Conservation (phyloP, 768 basidiomycete genomes). For the Pulveroboletus sp. region DNA sequence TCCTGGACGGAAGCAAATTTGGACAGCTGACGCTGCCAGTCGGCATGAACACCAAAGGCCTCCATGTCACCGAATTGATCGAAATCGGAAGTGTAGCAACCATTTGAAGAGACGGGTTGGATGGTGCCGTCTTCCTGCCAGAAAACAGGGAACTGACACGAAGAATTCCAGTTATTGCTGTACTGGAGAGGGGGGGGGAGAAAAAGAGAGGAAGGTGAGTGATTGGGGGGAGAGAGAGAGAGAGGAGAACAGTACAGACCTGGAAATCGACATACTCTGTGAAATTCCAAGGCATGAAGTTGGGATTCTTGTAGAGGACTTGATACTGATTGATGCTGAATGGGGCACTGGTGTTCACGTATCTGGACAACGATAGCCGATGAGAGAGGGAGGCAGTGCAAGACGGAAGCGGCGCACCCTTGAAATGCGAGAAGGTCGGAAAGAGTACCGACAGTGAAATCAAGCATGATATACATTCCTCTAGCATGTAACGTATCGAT, state of each 20-base stretch:
- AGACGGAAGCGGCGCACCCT: slow-evolving; percentile 47
- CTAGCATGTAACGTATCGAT: slow-evolving; percentile 74
- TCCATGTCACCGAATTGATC: slow-evolving; percentile 98
- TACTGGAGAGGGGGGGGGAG: slow-evolving; percentile 36
- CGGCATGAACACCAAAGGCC: slow-evolving; percentile 93
- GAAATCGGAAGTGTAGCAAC: slow-evolving; percentile 81
- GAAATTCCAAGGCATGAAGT: slow-evolving; percentile 82
- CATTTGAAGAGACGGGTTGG: slow-evolving; percentile 46
- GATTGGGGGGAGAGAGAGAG: background rate
- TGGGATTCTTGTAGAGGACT: slow-evolving; percentile 68
- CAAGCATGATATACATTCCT: slow-evolving; percentile 89
- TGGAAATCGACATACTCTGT: slow-evolving; percentile 79
- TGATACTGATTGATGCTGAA: slow-evolving; percentile 73
- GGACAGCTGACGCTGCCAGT: slow-evolving; percentile 89
- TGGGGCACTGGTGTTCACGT: slow-evolving; percentile 72
- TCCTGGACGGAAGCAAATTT: slow-evolving; percentile 97
- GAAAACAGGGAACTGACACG: slow-evolving; percentile 73
- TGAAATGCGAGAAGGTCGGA: slow-evolving; percentile 81
- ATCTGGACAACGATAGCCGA: slow-evolving; percentile 36
- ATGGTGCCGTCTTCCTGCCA: slow-evolving; percentile 74
- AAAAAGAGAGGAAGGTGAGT: background rate
- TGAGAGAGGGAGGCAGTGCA: slow-evolving; percentile 9
- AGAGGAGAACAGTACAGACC: slow-evolving; percentile 33
- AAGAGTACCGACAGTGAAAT: slow-evolving; percentile 95
- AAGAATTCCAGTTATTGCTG: slow-evolving; percentile 62